Evolutionary conservation across 768 basidiomycete species (phyloP).

Genomic region (Tricholoma flavovirens): DNA sequence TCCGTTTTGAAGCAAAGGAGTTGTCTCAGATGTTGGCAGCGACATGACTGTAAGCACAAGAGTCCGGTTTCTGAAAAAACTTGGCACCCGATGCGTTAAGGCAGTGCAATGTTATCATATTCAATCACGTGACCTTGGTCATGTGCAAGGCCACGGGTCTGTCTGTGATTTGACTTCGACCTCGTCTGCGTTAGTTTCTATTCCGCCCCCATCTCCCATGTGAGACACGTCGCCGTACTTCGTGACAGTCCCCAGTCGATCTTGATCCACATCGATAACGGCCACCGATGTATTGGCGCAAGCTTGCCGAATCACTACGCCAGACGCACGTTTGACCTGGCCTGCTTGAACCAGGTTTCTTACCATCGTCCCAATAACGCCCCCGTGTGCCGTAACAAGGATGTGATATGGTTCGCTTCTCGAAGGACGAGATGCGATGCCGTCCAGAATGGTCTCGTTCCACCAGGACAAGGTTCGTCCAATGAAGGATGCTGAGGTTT

Average conservation of each 20-base stretch:
- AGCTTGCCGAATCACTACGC: conserved; percentile 26
- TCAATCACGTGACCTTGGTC: background rate
- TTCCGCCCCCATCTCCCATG: conserved; percentile 29
- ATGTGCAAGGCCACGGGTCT: no score
- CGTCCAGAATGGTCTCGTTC: conserved; percentile 36
- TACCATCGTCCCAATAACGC: conserved; percentile 51
- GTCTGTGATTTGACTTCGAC: conserved; percentile 10
- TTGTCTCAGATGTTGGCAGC: conserved; percentile 33
- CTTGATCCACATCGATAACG: conserved; percentile 45
- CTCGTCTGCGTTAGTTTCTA: conserved; percentile 51
- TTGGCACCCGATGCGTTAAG: background rate
- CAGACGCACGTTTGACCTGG: conserved; percentile 29
- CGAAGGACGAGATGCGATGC: conserved; percentile 16
- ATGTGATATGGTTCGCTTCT: conserved; percentile 32
- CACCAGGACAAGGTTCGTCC: conserved; percentile 61
- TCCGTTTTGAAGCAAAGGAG: conserved; percentile 44
- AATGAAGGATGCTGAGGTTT: conserved; percentile 31
- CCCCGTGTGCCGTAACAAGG: conserved; percentile 65
- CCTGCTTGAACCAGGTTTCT: conserved; percentile 38
- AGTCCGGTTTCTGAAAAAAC: background rate
- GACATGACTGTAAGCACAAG: conserved; percentile 21
- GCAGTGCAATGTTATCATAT: background rate
- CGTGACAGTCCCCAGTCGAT: conserved; percentile 35
- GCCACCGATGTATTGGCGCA: conserved; percentile 56
- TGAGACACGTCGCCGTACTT: conserved; percentile 55